phyloP scores from a whole-genome alignment of 1,284 basidiomycete genomes.

The Ceratobasidium sp. region DNA sequence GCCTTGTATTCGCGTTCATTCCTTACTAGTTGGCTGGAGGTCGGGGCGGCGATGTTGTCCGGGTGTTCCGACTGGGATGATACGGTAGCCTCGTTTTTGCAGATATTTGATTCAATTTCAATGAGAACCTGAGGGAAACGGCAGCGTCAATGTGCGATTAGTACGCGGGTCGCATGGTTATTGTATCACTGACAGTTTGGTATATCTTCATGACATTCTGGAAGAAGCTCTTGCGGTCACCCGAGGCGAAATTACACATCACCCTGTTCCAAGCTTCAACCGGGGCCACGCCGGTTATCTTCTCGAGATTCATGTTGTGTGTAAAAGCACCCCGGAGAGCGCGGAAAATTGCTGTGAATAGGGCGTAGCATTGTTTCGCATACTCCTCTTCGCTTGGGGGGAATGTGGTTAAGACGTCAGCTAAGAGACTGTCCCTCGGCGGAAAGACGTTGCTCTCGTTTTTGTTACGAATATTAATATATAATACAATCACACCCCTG shows the following conservation, averaged over 20 bases:
- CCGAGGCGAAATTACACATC: neutral
- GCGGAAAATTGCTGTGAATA: neutral
- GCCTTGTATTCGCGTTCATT: too few species aligned
- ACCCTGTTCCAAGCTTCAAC: neutral
- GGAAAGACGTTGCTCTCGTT: neutral
- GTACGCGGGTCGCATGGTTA: too few species aligned
- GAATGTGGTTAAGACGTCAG: neutral
- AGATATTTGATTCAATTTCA: too few species aligned
- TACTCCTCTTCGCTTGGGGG: neutral
- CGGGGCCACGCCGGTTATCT: neutral
- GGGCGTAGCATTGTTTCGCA: neutral
- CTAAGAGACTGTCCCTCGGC: neutral
- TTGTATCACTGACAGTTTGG: too few species aligned
- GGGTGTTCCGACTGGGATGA: too few species aligned
- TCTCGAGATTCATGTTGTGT: neutral
- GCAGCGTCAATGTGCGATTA: too few species aligned
- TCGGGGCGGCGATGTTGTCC: too few species aligned
- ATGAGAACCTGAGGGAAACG: too few species aligned
- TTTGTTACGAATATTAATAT: neutral
- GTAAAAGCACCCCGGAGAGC: neutral
- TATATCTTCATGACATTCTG: too few species aligned
- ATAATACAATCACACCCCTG: conserved; percentile 6
- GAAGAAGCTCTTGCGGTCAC: too few species aligned
- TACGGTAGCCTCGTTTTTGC: too few species aligned
- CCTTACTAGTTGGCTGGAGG: too few species aligned